These are phyloP conservation scores for Citrullus colocynthis DNA, from an alignment of 306 rosid species.

Conservation along the genomic window DNA sequence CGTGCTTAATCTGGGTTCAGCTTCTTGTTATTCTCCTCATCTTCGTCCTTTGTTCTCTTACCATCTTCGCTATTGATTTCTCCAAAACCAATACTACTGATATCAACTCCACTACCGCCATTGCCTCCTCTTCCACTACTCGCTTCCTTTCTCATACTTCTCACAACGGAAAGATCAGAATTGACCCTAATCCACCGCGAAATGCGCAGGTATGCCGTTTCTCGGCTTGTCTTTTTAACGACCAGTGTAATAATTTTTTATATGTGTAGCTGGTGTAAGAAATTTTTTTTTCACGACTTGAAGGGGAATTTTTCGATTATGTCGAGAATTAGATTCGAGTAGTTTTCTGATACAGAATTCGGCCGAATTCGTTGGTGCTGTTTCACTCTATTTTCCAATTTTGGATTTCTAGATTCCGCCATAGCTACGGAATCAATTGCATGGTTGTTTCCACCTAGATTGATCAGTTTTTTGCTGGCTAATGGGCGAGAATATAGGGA, in stretches of 20 bases:
- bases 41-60: constrained; percentile 36
- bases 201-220: constrained; percentile 30
- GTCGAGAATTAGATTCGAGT: not conserved
- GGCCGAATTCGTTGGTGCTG: not conserved
- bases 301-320: not conserved
- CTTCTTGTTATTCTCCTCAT: constrained; percentile 42
- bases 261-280: not conserved
- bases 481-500: not conserved
- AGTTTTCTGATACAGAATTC: not conserved
- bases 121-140: constrained; percentile 26
- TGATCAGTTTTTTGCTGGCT: not conserved
- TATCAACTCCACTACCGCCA: not conserved
- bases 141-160: constrained; percentile 14
- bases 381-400: not conserved
- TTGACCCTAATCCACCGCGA: constrained; percentile 16
- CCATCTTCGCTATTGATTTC: constrained; percentile 27
- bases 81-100: not conserved
- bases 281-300: no score
- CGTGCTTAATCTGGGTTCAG: constrained; percentile 86
- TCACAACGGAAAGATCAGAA: constrained; percentile 16
- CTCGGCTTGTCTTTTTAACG: not conserved
- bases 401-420: not conserved
- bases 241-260: not conserved
- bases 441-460: not conserved
- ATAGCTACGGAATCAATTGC: not conserved